Evolutionary conservation across 2,329 filamentous ascomycete species (phyloP).

Genomic region (Alternaria alternata): DNA sequence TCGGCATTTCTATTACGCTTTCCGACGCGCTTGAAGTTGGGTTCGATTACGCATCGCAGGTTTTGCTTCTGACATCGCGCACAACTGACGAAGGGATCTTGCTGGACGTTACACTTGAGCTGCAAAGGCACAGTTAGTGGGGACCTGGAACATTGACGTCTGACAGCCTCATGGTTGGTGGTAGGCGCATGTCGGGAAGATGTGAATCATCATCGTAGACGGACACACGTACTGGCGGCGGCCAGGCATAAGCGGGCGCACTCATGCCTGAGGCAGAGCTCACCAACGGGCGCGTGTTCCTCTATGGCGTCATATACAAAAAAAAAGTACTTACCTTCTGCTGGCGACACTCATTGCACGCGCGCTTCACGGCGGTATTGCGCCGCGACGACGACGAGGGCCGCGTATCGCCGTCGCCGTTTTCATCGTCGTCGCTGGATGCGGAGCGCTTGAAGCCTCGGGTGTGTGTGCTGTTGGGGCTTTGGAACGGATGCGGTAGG

Average conservation of each 20-base stretch:
- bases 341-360: slow-evolving; percentile 85
- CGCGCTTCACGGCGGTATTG: slow-evolving; percentile 66
- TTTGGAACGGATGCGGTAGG: slow-evolving; percentile 38
- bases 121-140: slow-evolving; percentile 49
- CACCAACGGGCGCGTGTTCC: background rate
- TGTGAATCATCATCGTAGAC: background rate
- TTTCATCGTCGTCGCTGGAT: slow-evolving; percentile 50
- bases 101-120: slow-evolving; percentile 84
- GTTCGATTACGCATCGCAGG: slow-evolving; percentile 85
- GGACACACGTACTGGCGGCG: background rate
- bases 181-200: background rate
- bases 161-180: background rate
- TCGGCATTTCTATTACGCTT: slow-evolving; percentile 85
- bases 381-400: slow-evolving; percentile 38
- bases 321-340: slow-evolving; percentile 71
- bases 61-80: slow-evolving; percentile 80
- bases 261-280: background rate
- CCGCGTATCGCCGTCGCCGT: slow-evolving; percentile 40
- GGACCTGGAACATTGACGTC: slow-evolving; percentile 5
- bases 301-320: background rate
- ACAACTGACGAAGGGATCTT: slow-evolving; percentile 81
- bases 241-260: background rate
- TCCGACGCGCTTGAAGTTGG: slow-evolving; percentile 84
- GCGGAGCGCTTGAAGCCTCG: slow-evolving; percentile 49
- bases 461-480: slow-evolving; percentile 40